A percentile compares a stretch with the other conserved stretches of the same genome.
Conservation (phyloP, 108 stramenopile genomes). For the Aurantiochytrium sp. region DNA sequence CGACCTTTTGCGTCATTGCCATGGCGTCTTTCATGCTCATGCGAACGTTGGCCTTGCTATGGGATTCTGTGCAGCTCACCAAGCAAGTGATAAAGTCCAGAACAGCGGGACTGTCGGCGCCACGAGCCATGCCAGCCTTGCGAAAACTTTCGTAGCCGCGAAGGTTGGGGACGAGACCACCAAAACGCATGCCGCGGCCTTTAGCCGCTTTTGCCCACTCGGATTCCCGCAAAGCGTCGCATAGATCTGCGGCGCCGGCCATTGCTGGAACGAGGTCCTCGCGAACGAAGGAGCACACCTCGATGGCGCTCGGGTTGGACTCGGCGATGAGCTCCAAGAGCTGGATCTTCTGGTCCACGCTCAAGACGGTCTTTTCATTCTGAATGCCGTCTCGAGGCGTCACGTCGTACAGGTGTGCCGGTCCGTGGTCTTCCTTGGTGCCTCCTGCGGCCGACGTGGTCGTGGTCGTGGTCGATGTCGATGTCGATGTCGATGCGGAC, state of each 20-base stretch:
- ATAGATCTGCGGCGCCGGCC: background rate
- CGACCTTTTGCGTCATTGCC: background rate
- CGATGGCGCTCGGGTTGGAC: background rate
- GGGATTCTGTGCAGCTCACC: slow-evolving; percentile 19
- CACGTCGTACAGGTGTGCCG: background rate
- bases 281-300: background rate
- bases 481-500: no score
- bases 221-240: background rate
- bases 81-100: background rate
- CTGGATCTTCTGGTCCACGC: background rate
- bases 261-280: slow-evolving; percentile 10
- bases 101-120: background rate
- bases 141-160: background rate
- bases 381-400: slow-evolving; percentile 2
- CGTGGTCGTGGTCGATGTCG: no score
- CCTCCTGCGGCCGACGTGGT: no score
- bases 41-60: background rate
- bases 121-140: background rate
- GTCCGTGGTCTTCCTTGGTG: no score
- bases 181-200: background rate
- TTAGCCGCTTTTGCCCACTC: background rate
- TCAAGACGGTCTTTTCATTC: slow-evolving; percentile 7
- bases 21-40: background rate
- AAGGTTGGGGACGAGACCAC: background rate
- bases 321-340: background rate